These are phyloP conservation scores for Scytalidium lignicola DNA, from an alignment of 2,329 filamentous ascomycete genomes.

Conservation along the genomic window DNA sequence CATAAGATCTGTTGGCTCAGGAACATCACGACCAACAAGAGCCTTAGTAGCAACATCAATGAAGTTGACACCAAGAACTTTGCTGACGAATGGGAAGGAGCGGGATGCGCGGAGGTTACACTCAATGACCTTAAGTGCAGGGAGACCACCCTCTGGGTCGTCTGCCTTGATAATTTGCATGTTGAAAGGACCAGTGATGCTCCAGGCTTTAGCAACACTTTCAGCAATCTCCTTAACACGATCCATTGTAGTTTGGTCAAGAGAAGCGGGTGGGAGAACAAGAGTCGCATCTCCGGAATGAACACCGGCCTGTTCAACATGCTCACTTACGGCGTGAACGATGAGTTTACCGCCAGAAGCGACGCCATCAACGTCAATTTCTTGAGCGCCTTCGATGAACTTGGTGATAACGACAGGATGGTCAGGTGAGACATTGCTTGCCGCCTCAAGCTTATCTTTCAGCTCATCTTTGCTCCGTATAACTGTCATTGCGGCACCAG, in stretches of 20 bases:
- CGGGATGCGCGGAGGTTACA: slow-evolving; percentile 96
- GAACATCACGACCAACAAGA: slow-evolving; percentile 78
- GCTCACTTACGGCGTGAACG: slow-evolving; percentile 88
- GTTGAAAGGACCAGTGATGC: slow-evolving; percentile 97
- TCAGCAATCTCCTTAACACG: slow-evolving; percentile 92
- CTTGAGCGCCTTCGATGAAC: slow-evolving; percentile 93
- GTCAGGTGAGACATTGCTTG: slow-evolving; percentile 85
- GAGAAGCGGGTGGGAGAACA: slow-evolving; percentile 77
- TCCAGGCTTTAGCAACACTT: slow-evolving; percentile 96
- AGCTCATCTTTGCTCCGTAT: slow-evolving; percentile 85
- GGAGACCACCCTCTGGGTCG: slow-evolving; percentile 66
- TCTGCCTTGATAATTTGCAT: slow-evolving; percentile 99
- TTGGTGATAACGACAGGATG: slow-evolving; percentile 98
- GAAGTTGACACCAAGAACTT: slow-evolving; percentile 94
- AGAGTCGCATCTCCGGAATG: slow-evolving; percentile 97
- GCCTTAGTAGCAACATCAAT: slow-evolving; percentile 93
- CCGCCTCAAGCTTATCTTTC: slow-evolving; percentile 89
- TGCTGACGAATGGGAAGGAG: slow-evolving; percentile 97
- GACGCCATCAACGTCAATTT: slow-evolving; percentile 95
- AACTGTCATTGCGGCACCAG: slow-evolving; percentile 97
- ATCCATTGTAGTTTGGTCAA: slow-evolving; percentile 72
- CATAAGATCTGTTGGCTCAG: slow-evolving; percentile 85
- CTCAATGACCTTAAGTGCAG: slow-evolving; percentile 90
- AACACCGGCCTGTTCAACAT: slow-evolving; percentile 94
- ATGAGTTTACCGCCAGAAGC: slow-evolving; percentile 81